Evolutionary conservation across 2,329 filamentous ascomycete species (phyloP).

Genomic region (Talaromyces sp.): DNA sequence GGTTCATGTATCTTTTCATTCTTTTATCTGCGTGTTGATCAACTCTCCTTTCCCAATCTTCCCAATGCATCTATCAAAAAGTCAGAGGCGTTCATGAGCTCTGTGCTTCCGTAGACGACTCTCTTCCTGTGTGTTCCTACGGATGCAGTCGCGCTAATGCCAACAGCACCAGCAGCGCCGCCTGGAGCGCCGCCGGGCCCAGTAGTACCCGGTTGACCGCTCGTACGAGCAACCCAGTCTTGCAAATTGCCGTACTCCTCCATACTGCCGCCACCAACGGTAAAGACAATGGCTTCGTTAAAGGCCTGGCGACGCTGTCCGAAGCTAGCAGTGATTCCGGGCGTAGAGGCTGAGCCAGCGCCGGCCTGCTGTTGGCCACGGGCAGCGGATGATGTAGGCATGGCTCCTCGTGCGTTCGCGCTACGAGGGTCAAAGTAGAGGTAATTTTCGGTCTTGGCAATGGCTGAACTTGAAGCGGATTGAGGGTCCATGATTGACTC

Average conservation of each 20-base stretch:
- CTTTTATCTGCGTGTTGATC: constrained; percentile 13
- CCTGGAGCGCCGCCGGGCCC: constrained; percentile 35
- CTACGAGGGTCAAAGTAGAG: constrained; percentile 96
- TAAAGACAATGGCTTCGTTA: constrained; percentile 89
- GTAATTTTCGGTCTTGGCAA: constrained; percentile 94
- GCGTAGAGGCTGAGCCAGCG: constrained; percentile 44
- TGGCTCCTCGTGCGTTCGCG: constrained; percentile 86
- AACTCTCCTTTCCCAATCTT: constrained; percentile 57
- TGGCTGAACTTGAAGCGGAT: constrained; percentile 83
- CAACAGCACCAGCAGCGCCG: constrained; percentile 26
- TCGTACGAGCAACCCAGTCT: constrained; percentile 85
- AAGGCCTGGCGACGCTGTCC: constrained; percentile 88
- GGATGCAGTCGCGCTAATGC: constrained; percentile 15
- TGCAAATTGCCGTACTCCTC: constrained; percentile 97
- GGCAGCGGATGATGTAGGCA: constrained; percentile 71
- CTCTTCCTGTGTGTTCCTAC: constrained; percentile 64
- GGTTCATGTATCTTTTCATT: background rate
- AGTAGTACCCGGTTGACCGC: constrained; percentile 53
- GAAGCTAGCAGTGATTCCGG: constrained; percentile 78
- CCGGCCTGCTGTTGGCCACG: constrained; percentile 48
- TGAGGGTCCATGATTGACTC: constrained; percentile 97
- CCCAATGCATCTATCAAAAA: constrained; percentile 60
- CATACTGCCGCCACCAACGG: constrained; percentile 94
- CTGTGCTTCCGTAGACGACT: constrained; percentile 93
- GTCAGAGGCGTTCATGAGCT: constrained; percentile 62